Evolutionary conservation across 306 rosid genomes (phyloP), one percentile per base, ranked within the genome.

Genomic region (Vachellia pachyceras): DNA sequence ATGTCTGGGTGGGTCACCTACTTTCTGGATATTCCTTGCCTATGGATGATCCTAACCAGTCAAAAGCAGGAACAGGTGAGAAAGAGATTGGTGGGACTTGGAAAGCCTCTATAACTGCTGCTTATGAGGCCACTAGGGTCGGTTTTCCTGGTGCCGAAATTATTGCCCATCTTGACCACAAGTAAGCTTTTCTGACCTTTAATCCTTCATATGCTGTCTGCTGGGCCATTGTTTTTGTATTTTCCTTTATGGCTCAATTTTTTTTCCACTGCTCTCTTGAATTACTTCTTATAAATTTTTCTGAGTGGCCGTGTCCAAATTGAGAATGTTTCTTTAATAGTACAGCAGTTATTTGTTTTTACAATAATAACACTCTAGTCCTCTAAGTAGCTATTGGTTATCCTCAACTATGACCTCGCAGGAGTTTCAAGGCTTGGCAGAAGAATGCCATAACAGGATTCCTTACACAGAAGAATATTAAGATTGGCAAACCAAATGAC

Each of bases 361-460:
- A 73, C 74, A 55, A 55, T 23, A 6, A 55, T 55, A 20, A 55
- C 29, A n/a, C 25, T 47, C 18, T 54, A 2, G 23, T 60, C n/a
- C 67, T 25, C 75, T 73, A 39, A 80, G 75, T 68, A 41, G 73
- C 46, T 37, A 64, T 37, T 63, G 17, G 23, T 47, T 41, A 25
- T 37, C n/a, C 47, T 71, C 42, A 40, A 20, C 77, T n/a, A 54
- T 68, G 64, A 33, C 63, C 83, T 76, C 84, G 80, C 88, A 94
- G 98, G 95, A 93, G 97, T 88, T 93, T 96, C 86, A 93, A 94
- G 88, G 47, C 98, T 83, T 93, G 97, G 99, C 95, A 96, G 86
- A 96, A 90, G 97, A 93, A 87, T 39, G 98, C 97, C 52, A 93
- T 93, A 75, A 88, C 86, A 39, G 90, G 76, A 50, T 96, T 89